These are phyloP conservation scores for Pythium biforme DNA, from an alignment of 352 stramenopile species.

Conservation along the genomic window DNA sequence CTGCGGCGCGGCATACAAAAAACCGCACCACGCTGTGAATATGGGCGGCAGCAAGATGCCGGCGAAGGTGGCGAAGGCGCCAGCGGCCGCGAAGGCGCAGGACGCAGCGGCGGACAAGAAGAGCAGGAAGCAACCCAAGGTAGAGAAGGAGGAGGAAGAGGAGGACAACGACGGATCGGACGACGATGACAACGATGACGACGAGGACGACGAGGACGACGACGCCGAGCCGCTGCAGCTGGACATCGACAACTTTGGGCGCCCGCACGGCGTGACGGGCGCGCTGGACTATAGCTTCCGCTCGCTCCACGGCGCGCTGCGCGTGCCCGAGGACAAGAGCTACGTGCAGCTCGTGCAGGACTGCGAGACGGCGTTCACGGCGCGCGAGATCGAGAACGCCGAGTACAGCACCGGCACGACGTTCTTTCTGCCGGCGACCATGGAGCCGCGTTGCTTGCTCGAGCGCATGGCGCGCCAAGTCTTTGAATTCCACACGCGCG, in stretches of 20 bases:
- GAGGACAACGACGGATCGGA: slow-evolving; percentile 3
- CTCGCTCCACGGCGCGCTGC: slow-evolving; percentile 27
- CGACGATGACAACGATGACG: slow-evolving; percentile 7
- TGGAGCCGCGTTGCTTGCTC: slow-evolving; percentile 52
- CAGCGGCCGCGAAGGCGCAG: neutral
- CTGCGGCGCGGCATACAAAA: neutral
- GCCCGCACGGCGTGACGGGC: slow-evolving; percentile 27
- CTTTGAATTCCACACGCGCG: slow-evolving; percentile 70
- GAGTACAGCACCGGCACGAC: slow-evolving; percentile 59
- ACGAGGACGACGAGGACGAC: slow-evolving; percentile 17
- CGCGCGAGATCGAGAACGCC: slow-evolving; percentile 43
- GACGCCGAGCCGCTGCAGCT: slow-evolving; percentile 28
- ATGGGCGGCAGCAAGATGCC: slow-evolving; percentile 14
- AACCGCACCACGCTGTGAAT: neutral
- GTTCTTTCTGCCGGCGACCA: slow-evolving; percentile 53
- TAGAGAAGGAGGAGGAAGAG: slow-evolving; percentile 3
- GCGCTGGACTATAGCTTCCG: slow-evolving; percentile 32
- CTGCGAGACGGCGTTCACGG: slow-evolving; percentile 49
- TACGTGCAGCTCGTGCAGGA: slow-evolving; percentile 36
- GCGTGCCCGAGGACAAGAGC: slow-evolving; percentile 27
- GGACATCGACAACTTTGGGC: slow-evolving; percentile 34
- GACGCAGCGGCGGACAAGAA: neutral
- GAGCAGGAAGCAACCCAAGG: slow-evolving; percentile 1
- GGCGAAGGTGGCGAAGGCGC: neutral
- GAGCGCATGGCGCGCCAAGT: slow-evolving; percentile 74